Evolutionary conservation across 1,284 basidiomycete species (phyloP).

Genomic region (Pascua sp.): DNA sequence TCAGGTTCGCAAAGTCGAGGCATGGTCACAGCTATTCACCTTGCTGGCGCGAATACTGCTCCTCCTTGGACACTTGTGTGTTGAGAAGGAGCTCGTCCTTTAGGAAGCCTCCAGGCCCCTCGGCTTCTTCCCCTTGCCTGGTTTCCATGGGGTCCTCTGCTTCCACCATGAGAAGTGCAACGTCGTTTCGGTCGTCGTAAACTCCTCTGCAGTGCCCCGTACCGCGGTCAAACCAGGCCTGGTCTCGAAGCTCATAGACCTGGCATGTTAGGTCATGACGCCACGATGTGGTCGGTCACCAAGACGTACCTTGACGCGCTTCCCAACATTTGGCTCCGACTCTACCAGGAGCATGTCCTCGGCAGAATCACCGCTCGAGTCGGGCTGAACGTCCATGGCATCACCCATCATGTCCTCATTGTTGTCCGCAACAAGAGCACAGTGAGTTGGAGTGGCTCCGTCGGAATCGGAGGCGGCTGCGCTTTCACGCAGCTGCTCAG

Average conservation of each 20-base stretch:
- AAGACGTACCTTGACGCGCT: conserved; percentile 23
- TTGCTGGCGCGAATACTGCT: conserved; percentile 89
- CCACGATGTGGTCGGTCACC: not conserved
- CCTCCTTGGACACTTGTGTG: conserved; percentile 55
- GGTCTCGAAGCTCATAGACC: conserved; percentile 87
- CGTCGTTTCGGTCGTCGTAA: conserved; percentile 69
- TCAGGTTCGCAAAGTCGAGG: not conserved
- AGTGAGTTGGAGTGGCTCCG: too few species aligned
- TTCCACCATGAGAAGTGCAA: conserved; percentile 79
- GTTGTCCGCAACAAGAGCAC: too few species aligned
- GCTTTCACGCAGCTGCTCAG: too few species aligned
- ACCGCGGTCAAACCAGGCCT: conserved; percentile 87
- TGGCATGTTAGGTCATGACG: conserved; percentile 39
- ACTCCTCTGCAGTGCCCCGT: conserved; percentile 90
- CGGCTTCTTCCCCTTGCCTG: conserved; percentile 43
- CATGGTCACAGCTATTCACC: conserved; percentile 57
- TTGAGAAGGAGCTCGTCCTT: conserved; percentile 42
- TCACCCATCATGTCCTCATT: conserved; percentile 11
- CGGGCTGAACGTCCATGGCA: conserved; percentile 15
- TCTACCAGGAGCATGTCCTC: conserved; percentile 14
- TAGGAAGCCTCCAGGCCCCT: conserved; percentile 43
- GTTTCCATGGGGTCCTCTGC: conserved; percentile 68
- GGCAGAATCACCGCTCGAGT: conserved; percentile 10
- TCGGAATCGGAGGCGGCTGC: too few species aligned
- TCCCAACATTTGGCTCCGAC: conserved; percentile 14